phyloP scores from a whole-genome alignment of 345 rosid species.

The Salix exigua region DNA sequence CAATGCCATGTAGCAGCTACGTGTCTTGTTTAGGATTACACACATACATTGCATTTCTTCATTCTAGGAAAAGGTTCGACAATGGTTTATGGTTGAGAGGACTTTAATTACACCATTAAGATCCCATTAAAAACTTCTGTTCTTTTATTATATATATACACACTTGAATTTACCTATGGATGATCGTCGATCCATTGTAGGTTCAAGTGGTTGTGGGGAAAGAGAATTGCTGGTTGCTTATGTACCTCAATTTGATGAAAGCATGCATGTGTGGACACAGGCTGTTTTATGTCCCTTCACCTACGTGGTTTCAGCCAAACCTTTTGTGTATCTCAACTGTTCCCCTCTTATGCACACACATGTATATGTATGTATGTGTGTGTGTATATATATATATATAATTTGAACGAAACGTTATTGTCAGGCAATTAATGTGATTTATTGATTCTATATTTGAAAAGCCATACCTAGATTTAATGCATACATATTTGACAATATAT shows the following conservation, averaged over 20 bases:
- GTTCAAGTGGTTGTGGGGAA: not conserved
- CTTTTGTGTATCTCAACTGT: constrained; percentile 26
- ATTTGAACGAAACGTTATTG: no score
- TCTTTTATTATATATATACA: no score
- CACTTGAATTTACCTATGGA: not conserved
- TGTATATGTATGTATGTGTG: no score
- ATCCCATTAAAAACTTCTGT: no score
- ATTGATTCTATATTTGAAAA: no score
- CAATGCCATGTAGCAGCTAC: not conserved
- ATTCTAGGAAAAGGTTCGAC: not conserved
- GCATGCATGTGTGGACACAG: constrained; percentile 28
- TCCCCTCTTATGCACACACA: not conserved
- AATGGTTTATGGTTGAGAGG: no score
- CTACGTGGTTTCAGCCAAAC: constrained; percentile 51
- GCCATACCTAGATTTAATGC: no score
- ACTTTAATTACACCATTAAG: no score
- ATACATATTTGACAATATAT: no score
- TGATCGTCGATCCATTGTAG: constrained; percentile 3
- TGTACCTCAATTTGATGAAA: constrained; percentile 42
- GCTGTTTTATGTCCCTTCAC: constrained; percentile 4
- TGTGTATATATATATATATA: no score
- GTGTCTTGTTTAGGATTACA: not conserved
- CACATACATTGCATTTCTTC: not conserved
- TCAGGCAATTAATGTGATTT: no score
- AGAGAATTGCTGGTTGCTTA: constrained; percentile 40